Conservation (phyloP, 2,329 filamentous ascomycete genomes). For the Ophiostoma sp. region DNA sequence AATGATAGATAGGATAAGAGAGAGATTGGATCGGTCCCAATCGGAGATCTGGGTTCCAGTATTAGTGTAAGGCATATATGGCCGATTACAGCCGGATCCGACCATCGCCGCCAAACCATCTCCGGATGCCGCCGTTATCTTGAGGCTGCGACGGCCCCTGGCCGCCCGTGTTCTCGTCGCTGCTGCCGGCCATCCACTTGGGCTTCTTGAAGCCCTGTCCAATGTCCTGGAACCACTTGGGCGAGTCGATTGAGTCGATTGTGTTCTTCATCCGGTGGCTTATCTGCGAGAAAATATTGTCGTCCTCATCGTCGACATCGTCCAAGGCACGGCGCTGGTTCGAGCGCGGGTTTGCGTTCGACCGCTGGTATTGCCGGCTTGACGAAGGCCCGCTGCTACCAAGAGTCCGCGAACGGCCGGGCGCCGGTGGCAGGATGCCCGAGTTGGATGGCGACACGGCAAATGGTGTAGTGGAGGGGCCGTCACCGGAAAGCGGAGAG, state of each 20-base stretch:
- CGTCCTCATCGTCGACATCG: constrained; percentile 58
- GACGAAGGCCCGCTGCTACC: constrained; percentile 27
- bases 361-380: constrained; percentile 6
- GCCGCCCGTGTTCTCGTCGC: constrained; percentile 34
- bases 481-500: constrained; percentile 23
- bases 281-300: constrained; percentile 78
- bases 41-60: background rate
- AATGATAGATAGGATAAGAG: background rate
- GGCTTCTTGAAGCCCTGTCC: constrained; percentile 66
- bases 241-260: constrained; percentile 73
- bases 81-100: constrained; percentile 31
- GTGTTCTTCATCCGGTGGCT: constrained; percentile 87
- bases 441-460: constrained; percentile 36
- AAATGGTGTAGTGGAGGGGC: constrained; percentile 41
- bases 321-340: constrained; percentile 18
- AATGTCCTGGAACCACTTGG: constrained; percentile 74
- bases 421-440: constrained; percentile 23
- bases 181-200: constrained; percentile 69
- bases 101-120: constrained; percentile 53
- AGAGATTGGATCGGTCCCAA: background rate
- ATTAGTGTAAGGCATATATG: background rate
- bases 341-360: background rate
- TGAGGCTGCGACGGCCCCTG: constrained; percentile 14
- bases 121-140: constrained; percentile 39
- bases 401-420: constrained; percentile 27